Conservation (phyloP, 169 alveolate species). For the Eimeria tenella region DNA sequence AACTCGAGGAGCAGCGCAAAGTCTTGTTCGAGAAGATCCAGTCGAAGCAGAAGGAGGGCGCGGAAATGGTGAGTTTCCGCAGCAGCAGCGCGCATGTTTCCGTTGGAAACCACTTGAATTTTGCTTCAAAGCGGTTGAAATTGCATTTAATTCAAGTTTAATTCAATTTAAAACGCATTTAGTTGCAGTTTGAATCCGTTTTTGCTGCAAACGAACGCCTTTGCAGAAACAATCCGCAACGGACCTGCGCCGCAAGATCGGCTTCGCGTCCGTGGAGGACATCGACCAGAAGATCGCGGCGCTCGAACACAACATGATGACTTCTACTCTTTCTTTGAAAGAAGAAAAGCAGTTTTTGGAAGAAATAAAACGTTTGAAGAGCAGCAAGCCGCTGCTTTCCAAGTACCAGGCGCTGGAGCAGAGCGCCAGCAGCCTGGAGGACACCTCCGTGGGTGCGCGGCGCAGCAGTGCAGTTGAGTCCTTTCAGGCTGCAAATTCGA, state of each 20-base stretch:
- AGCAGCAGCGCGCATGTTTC: too few relatives aligned
- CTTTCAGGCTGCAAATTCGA: background rate
- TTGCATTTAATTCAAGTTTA: too few relatives aligned
- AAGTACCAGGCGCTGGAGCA: slow-evolving; percentile 67
- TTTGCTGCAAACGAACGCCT: background rate
- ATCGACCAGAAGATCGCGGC: slow-evolving; percentile 70
- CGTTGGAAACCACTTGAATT: too few relatives aligned
- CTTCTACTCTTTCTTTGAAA: slow-evolving; percentile 70
- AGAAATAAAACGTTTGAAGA: slow-evolving; percentile 73
- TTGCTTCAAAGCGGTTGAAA: too few relatives aligned
- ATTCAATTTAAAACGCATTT: too few relatives aligned
- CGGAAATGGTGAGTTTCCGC: slow-evolving; percentile 75
- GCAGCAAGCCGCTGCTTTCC: slow-evolving; percentile 71
- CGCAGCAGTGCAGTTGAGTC: too few relatives aligned
- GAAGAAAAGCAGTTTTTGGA: slow-evolving; percentile 78
- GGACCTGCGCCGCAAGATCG: slow-evolving; percentile 75
- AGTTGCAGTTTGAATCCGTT: background rate
- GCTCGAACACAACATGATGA: slow-evolving; percentile 69
- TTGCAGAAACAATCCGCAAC: slow-evolving; percentile 67
- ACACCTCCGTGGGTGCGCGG: slow-evolving; percentile 72
- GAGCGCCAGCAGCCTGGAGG: slow-evolving; percentile 70
- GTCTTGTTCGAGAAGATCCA: slow-evolving; percentile 66
- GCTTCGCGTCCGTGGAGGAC: slow-evolving; percentile 70
- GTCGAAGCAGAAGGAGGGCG: slow-evolving; percentile 69
- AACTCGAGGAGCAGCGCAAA: slow-evolving; percentile 71